phyloP scores from a whole-genome alignment of 164 flowering plant genomes.

The Stephania japonica region DNA sequence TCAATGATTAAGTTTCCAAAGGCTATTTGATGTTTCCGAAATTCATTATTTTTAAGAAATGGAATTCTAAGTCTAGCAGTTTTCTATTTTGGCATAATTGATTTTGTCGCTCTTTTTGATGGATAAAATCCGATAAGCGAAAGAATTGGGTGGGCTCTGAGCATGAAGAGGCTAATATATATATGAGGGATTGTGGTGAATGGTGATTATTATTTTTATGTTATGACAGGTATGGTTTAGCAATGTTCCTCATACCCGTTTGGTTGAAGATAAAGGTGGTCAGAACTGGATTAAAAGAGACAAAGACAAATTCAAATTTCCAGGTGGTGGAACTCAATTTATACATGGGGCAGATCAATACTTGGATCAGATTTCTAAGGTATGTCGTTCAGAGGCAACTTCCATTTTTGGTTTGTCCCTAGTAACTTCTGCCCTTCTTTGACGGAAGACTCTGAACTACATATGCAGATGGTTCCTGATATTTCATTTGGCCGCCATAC shows the following conservation, averaged over 20 bases:
- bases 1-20: too few relatives aligned
- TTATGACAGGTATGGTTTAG: constrained; percentile 79
- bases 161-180: not conserved
- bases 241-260: constrained; percentile 91
- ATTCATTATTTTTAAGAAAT: too few relatives aligned
- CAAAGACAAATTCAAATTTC: constrained; percentile 84
- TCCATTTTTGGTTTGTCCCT: not conserved
- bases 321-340: constrained; percentile 98
- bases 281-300: constrained; percentile 82
- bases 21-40: too few relatives aligned
- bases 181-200: not conserved
- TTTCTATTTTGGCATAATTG: not conserved
- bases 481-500: constrained; percentile 56
- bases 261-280: constrained; percentile 96
- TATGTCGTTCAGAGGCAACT: constrained; percentile 14
- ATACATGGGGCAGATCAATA: constrained; percentile 95
- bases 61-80: not conserved
- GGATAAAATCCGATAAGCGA: not conserved
- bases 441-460: not conserved
- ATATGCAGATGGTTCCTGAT: constrained; percentile 61
- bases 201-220: not conserved
- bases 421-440: not conserved
- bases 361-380: constrained; percentile 84
- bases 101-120: not conserved
- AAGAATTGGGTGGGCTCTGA: not conserved